phyloP scores from a whole-genome alignment of 179 eudicot species.

The Spinacia oleracea region DNA sequence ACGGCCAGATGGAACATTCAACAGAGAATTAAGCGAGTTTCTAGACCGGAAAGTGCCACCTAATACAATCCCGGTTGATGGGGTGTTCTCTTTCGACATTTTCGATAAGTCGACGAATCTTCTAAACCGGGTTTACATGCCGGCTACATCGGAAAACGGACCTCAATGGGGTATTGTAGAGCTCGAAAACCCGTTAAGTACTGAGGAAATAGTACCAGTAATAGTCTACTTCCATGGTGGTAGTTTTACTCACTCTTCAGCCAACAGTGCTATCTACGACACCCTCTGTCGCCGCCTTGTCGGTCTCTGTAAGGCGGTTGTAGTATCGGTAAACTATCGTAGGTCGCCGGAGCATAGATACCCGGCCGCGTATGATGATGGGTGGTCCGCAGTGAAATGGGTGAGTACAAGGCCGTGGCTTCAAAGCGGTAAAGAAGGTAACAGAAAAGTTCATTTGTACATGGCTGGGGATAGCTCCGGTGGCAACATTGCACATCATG shows the following conservation, averaged over 20 bases:
- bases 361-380: constrained; percentile 59
- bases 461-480: constrained; percentile 93
- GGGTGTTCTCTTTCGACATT: constrained; percentile 76
- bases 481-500: constrained; percentile 94
- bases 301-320: constrained; percentile 43
- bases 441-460: constrained; percentile 53
- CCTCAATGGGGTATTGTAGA: constrained; percentile 42
- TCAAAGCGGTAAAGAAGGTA: constrained; percentile 47
- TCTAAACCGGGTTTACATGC: constrained; percentile 60
- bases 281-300: constrained; percentile 45
- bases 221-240: constrained; percentile 55
- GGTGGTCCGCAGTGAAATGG: constrained; percentile 86
- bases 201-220: constrained; percentile 57
- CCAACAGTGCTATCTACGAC: constrained; percentile 49
- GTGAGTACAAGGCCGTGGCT: constrained; percentile 74
- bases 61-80: constrained; percentile 67
- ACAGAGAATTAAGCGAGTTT: constrained; percentile 70
- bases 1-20: constrained; percentile 81
- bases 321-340: constrained; percentile 47
- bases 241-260: constrained; percentile 50
- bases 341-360: constrained; percentile 49
- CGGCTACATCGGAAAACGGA: constrained; percentile 38
- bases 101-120: constrained; percentile 61
- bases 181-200: constrained; percentile 48
- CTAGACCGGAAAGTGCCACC: constrained; percentile 83